Percentiles rank a stretch among this genome's conserved stretches.
Evolutionary conservation across 176 grass and related monocot species (phyloP).

Genomic region (Musa troglodytarum): DNA sequence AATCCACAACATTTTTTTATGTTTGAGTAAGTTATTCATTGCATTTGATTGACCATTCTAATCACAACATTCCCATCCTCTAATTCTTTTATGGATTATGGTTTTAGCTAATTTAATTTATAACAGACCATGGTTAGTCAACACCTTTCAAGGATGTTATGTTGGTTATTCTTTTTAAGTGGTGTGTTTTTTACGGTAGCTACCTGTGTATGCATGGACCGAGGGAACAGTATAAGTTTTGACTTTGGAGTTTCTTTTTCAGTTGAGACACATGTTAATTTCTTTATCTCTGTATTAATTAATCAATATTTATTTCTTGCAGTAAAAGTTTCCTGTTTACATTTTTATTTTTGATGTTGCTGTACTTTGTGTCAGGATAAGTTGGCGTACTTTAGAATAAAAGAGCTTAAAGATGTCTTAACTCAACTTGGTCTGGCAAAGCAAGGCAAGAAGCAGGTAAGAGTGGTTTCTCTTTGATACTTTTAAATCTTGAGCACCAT

Average conservation of each 20-base stretch:
- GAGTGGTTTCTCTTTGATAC: neutral
- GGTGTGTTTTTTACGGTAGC: neutral
- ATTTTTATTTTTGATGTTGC: neutral
- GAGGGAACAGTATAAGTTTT: neutral
- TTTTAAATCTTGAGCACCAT: neutral
- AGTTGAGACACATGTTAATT: neutral
- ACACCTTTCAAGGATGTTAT: too few relatives aligned
- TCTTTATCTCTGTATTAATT: neutral
- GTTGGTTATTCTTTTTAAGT: neutral
- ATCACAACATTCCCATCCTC: too few relatives aligned
- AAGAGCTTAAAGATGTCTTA: slow-evolving; percentile 86
- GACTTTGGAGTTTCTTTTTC: neutral
- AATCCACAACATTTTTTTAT: too few relatives aligned
- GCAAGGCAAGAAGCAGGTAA: slow-evolving; percentile 85
- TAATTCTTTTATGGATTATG: too few relatives aligned
- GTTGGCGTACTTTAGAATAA: slow-evolving; percentile 56
- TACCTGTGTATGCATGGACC: neutral
- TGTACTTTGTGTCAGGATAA: slow-evolving; percentile 35
- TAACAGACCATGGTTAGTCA: too few relatives aligned
- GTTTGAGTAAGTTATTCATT: too few relatives aligned
- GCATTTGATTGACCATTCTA: too few relatives aligned
- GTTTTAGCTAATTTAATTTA: too few relatives aligned
- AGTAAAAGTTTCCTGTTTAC: neutral
- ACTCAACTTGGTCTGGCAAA: slow-evolving; percentile 61
- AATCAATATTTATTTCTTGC: neutral